These are phyloP conservation scores for Boletus albobrunnescens DNA, from an alignment of 1,284 basidiomycete genomes.

Conservation along the genomic window DNA sequence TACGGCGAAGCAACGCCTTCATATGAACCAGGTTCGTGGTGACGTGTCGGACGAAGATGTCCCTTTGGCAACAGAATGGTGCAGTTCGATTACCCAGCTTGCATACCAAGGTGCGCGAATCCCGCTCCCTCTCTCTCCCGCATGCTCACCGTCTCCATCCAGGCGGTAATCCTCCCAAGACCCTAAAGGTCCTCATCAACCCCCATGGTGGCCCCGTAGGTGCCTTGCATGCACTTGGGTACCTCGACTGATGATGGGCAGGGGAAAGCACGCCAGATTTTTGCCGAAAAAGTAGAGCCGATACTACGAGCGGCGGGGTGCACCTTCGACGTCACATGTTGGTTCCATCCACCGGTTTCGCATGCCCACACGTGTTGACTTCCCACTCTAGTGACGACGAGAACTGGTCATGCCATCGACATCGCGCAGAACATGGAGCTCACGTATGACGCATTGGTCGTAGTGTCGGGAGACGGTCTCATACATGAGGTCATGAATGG, in stretches of 20 bases:
- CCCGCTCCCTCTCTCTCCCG: not conserved
- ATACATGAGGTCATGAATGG: conserved; percentile 94
- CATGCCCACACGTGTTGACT: conserved; percentile 6
- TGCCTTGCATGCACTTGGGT: conserved; percentile 7
- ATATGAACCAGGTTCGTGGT: conserved; percentile 43
- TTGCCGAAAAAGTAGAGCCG: conserved; percentile 69
- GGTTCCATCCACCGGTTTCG: conserved; percentile 33
- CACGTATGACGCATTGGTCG: conserved; percentile 74
- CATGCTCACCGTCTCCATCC: conserved; percentile 4
- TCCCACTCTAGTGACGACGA: conserved; percentile 61
- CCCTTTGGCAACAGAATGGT: conserved; percentile 50
- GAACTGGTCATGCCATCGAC: conserved; percentile 69
- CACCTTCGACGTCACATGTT: conserved; percentile 56
- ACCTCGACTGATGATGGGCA: conserved; percentile 32
- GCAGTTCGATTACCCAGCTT: conserved; percentile 48
- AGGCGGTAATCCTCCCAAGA: conserved; percentile 51
- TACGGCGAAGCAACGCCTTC: conserved; percentile 36
- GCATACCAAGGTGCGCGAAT: conserved; percentile 58
- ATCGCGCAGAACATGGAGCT: conserved; percentile 61
- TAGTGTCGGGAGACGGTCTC: conserved; percentile 88
- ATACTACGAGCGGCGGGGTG: conserved; percentile 79
- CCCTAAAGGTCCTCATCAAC: conserved; percentile 79
- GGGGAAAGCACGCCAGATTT: conserved; percentile 67
- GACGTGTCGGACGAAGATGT: conserved; percentile 37
- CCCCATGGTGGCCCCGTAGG: conserved; percentile 76